These are phyloP conservation scores for Xylaria nigripes DNA, from an alignment of 495 filamentous ascomycete genomes.

Conservation along the genomic window DNA sequence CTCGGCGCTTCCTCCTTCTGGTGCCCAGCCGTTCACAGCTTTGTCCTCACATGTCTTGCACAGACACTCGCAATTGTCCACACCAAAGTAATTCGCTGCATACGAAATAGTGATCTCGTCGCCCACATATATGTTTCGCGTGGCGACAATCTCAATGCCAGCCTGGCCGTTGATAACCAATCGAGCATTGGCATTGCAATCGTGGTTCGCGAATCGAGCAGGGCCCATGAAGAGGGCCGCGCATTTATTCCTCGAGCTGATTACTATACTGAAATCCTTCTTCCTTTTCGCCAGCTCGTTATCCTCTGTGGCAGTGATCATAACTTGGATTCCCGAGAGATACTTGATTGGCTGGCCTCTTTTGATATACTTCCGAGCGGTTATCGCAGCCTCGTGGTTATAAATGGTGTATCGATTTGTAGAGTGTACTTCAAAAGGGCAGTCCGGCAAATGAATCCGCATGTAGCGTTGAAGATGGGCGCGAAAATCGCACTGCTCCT, in stretches of 20 bases:
- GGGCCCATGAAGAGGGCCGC: constrained; percentile 89
- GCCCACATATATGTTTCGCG: constrained; percentile 69
- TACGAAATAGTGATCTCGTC: constrained; percentile 96
- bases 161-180: constrained; percentile 72
- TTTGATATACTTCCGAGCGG: constrained; percentile 68
- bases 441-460: constrained; percentile 85
- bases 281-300: constrained; percentile 64
- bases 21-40: constrained; percentile 73
- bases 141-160: constrained; percentile 80
- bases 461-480: constrained; percentile 85
- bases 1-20: constrained; percentile 23
- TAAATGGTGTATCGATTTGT: constrained; percentile 95
- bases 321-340: constrained; percentile 77
- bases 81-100: constrained; percentile 92
- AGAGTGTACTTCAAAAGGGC: constrained; percentile 85
- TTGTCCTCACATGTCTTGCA: constrained; percentile 79
- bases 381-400: constrained; percentile 77
- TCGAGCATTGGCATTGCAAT: constrained; percentile 87
- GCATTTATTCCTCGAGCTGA: constrained; percentile 81
- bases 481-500: constrained; percentile 81
- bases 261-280: constrained; percentile 93
- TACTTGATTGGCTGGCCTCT: constrained; percentile 84
- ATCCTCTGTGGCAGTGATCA: constrained; percentile 86
- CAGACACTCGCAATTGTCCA: constrained; percentile 89
- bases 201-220: constrained; percentile 93